Evolutionary conservation across 352 stramenopile species (phyloP), one percentile per base, ranked within the genome.

Genomic region (Globisporangium sylvaticum): DNA sequence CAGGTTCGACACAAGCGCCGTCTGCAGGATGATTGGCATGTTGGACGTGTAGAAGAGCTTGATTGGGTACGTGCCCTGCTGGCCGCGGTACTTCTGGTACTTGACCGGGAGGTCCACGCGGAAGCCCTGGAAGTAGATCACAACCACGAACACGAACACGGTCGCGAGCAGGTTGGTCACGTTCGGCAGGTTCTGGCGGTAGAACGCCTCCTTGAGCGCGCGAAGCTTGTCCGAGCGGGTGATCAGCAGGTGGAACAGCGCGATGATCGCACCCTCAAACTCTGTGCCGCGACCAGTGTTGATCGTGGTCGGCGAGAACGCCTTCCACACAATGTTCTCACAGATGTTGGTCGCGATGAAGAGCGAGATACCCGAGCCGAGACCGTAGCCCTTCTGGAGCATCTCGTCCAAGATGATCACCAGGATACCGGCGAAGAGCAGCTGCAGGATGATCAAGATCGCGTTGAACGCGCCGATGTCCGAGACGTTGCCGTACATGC

Each of bases 41-140:
- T 99, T 99, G 68, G 95, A 99, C 58, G 97, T 99, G 94, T 99
- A 99, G 79, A 99, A 99, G 4, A 99, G 88, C 90, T 99, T 99
- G 92, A 99, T 99, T 68, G 97, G 97, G 90, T 99, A 99, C 69
- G 95, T 99, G 75, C 96, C 97, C 84, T 99, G 94, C 81, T 99
- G 97, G 71, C 98, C 98, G 69, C 98, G 95, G 79, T 98, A 98
- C 80, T 98, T 98, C 77, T 99, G 95, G 89, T 99, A 99, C 92
- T 99, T 99, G 79, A 99, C 84, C 12, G 86, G 87, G 58, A 94
- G 79, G 69, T 95, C 86, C 31, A 94, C 82, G 37, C 85, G 84
- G 93, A 98, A 99, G 78, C 97, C 97, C 87, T 99, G 97, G 88
- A 99, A 99, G 91, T 99, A 99, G 75, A 99, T 99, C 57, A 99